Evolutionary conservation across 352 stramenopile species (phyloP).

Genomic region (Phytopythium ostracodes): DNA sequence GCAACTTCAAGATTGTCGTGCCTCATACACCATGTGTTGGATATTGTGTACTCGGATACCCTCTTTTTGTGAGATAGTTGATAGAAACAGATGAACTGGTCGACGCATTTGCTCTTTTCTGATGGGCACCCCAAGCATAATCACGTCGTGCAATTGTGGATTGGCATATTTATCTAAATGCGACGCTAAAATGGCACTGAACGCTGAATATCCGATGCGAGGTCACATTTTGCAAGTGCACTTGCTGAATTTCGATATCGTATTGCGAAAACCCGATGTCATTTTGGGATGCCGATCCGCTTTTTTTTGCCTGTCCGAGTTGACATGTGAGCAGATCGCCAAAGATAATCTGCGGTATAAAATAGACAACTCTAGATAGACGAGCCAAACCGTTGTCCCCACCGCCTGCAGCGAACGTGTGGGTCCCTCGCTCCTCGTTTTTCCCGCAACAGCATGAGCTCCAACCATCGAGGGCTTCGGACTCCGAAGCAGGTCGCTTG

Average conservation of each 20-base stretch:
- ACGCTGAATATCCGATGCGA: neutral
- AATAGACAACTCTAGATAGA: neutral
- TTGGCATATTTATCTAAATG: neutral
- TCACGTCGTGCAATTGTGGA: neutral
- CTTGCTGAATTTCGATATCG: neutral
- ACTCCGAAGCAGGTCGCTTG: no score
- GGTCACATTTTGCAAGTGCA: neutral
- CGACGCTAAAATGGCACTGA: neutral
- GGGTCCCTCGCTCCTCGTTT: no score
- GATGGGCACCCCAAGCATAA: neutral
- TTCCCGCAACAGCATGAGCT: no score
- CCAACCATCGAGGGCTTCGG: no score
- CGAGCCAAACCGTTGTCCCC: no score
- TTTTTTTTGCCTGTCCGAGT: neutral
- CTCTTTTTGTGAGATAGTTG: neutral
- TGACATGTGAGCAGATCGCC: neutral
- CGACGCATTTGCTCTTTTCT: neutral
- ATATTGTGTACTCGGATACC: neutral
- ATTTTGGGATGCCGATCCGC: neutral
- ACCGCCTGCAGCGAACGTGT: no score
- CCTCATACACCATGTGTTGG: neutral
- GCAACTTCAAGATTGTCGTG: neutral
- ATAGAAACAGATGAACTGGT: neutral
- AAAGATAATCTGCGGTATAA: neutral
- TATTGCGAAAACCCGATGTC: neutral